Percentiles rank a stretch among this genome's conserved stretches.
phyloP scores from a whole-genome alignment of 495 filamentous ascomycete species.

The Podospora pseudocomata region DNA sequence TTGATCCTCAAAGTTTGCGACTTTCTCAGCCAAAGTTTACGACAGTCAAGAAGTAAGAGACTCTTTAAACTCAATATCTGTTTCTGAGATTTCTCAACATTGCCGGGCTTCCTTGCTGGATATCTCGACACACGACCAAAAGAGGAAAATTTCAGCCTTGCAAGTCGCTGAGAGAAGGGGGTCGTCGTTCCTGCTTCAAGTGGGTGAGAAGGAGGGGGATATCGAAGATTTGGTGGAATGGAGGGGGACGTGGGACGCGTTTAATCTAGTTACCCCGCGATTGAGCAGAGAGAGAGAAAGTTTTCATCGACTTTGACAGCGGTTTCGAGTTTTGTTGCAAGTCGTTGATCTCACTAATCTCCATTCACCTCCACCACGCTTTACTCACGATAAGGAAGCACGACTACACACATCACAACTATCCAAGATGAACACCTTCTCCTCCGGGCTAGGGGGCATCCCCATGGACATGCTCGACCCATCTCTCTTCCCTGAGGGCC shows the following conservation, averaged over 20 bases:
- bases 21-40: background rate
- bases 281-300: too few relatives aligned
- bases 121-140: background rate
- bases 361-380: too few relatives aligned
- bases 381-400: too few relatives aligned
- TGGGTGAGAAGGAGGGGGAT: background rate
- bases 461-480: slow-evolving; percentile 19
- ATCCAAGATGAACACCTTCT: background rate
- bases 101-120: background rate
- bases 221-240: background rate
- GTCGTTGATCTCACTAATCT: too few relatives aligned
- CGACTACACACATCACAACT: background rate
- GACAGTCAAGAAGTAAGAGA: background rate
- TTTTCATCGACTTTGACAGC: too few relatives aligned
- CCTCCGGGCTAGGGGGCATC: background rate
- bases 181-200: background rate
- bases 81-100: background rate
- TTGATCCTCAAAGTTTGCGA: background rate
- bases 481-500: slow-evolving; percentile 9
- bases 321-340: too few relatives aligned
- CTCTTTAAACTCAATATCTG: background rate
- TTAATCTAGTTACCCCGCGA: too few relatives aligned
- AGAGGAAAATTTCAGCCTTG: background rate
- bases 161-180: background rate
- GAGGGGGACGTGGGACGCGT: too few relatives aligned